Conservation (phyloP, 106 monocot species). For the Platanthera guangdongensis region DNA sequence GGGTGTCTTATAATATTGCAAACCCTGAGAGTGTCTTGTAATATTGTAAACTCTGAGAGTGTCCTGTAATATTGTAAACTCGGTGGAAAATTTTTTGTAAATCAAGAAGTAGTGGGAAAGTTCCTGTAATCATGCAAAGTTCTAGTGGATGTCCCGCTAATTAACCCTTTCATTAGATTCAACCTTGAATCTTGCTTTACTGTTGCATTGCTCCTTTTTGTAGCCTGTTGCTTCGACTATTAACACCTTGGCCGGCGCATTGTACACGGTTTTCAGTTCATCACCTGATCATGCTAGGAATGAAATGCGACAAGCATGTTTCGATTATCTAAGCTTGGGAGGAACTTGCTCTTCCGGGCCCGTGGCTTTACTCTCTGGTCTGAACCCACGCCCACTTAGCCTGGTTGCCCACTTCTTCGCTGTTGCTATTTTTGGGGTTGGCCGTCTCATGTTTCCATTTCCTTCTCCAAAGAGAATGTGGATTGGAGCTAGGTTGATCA, state of each 20-base stretch:
- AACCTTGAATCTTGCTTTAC: neutral
- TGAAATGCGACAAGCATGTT: conserved; percentile 84
- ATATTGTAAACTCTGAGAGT: no score
- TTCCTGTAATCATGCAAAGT: no score
- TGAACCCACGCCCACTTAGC: conserved; percentile 69
- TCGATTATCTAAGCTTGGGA: conserved; percentile 87
- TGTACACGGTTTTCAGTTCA: conserved; percentile 75
- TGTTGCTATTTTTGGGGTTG: conserved; percentile 84
- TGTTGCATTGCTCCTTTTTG: conserved; percentile 3
- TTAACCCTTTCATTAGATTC: neutral
- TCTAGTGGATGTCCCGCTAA: no score
- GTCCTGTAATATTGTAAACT: no score
- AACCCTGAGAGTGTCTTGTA: no score
- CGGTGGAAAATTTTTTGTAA: no score
- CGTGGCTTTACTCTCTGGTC: conserved; percentile 61
- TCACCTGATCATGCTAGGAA: conserved; percentile 68
- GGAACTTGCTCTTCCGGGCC: conserved; percentile 70
- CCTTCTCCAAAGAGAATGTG: conserved; percentile 68
- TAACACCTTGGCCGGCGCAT: conserved; percentile 80
- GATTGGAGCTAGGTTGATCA: conserved; percentile 63
- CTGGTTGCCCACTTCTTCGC: conserved; percentile 90
- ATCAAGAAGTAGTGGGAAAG: no score
- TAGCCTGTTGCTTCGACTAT: conserved; percentile 95
- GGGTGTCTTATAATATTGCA: no score
- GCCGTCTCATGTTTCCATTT: conserved; percentile 69